Percentiles rank a stretch among this genome's conserved stretches.
Evolutionary conservation across 441 rosid genomes (phyloP).

Genomic region (Erysimum cheiri): DNA sequence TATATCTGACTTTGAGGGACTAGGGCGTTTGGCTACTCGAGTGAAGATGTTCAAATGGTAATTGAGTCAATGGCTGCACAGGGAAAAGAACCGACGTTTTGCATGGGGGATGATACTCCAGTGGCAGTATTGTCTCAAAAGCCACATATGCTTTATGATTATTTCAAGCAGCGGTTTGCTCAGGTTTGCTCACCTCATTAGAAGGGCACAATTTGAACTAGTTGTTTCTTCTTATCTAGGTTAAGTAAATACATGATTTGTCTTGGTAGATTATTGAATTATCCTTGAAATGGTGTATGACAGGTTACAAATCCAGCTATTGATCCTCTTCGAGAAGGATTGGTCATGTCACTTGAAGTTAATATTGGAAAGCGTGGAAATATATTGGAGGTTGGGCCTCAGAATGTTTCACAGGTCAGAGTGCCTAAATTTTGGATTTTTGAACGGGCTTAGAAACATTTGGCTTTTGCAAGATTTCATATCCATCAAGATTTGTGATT

Average conservation of each 20-base stretch:
- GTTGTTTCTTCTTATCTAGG: conserved; percentile 5
- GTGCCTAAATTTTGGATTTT: conserved; percentile 23
- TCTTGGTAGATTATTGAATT: conserved; percentile 18
- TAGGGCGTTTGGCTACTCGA: conserved; percentile 99
- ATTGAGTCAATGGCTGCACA: conserved; percentile 97
- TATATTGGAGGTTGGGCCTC: conserved; percentile 94
- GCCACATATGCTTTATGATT: conserved; percentile 97
- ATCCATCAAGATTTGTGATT: conserved; percentile 31
- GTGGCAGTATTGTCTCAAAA: conserved; percentile 89
- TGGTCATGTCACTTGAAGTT: conserved; percentile 98
- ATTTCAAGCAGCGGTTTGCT: conserved; percentile 99
- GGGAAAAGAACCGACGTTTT: conserved; percentile 98
- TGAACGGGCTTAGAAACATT: conserved; percentile 27
- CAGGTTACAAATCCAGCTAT: conserved; percentile 99
- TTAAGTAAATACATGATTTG: conserved; percentile 1
- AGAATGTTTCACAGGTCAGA: conserved; percentile 92
- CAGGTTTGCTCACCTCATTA: conserved; percentile 64
- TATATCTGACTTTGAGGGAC: conserved; percentile 34
- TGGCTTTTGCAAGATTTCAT: conserved; percentile 28
- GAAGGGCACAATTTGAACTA: conserved; percentile 13
- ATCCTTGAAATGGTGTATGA: conserved; percentile 28
- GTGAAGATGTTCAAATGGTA: conserved; percentile 99
- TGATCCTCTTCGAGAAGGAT: conserved; percentile 98
- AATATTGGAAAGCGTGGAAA: conserved; percentile 96
- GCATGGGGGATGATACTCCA: conserved; percentile 98